Conservation (phyloP, 2,329 filamentous ascomycete genomes). For the Aspergillus costaricaensis region DNA sequence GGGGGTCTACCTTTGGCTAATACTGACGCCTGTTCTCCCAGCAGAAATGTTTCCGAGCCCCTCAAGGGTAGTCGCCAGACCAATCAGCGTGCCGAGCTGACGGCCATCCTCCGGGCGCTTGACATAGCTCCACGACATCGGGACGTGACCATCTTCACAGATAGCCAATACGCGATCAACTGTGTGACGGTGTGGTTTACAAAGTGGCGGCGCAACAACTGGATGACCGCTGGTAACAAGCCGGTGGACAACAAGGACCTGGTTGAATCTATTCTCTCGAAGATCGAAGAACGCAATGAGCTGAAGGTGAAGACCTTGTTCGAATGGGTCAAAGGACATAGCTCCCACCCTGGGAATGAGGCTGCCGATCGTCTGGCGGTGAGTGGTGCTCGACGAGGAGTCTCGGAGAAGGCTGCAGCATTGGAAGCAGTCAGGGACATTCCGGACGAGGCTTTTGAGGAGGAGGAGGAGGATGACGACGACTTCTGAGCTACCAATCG, state of each 20-base stretch:
- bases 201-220: constrained; percentile 74
- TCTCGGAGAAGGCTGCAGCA: constrained; percentile 31
- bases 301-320: constrained; percentile 67
- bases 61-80: constrained; percentile 76
- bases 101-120: constrained; percentile 80
- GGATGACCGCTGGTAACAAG: constrained; percentile 71
- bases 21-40: constrained; percentile 28
- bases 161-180: constrained; percentile 87
- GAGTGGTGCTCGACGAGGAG: constrained; percentile 56
- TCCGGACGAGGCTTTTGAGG: constrained; percentile 31
- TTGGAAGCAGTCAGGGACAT: constrained; percentile 26
- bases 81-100: constrained; percentile 94
- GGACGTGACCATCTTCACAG: constrained; percentile 76
- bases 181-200: constrained; percentile 83
- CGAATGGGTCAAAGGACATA: constrained; percentile 89
- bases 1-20: neutral
- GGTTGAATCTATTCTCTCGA: constrained; percentile 68
- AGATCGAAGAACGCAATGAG: constrained; percentile 68
- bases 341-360: constrained; percentile 69
- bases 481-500: neutral
- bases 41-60: constrained; percentile 73
- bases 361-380: constrained; percentile 80
- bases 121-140: constrained; percentile 70
- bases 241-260: constrained; percentile 86
- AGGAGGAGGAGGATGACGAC: constrained; percentile 17